phyloP scores from a whole-genome alignment of 345 rosid species.

The Pistacia integerrima region DNA sequence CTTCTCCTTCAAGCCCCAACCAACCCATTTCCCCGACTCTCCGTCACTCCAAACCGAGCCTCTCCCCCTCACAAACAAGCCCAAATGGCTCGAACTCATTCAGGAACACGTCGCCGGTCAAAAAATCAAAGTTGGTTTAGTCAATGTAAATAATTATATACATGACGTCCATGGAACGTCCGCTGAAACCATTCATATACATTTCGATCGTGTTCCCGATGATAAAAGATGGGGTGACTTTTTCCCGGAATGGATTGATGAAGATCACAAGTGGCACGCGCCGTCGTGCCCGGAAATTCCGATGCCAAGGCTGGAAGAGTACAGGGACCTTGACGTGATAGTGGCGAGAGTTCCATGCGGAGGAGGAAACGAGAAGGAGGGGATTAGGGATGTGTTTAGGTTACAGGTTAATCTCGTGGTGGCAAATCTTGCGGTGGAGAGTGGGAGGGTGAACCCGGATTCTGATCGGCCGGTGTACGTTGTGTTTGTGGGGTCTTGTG shows the following conservation, averaged over 20 bases:
- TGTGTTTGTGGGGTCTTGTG: conserved; percentile 68
- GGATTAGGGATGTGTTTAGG: conserved; percentile 65
- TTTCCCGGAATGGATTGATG: conserved; percentile 80
- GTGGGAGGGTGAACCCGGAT: conserved; percentile 26
- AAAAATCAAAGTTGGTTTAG: conserved; percentile 57
- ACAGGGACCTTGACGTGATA: conserved; percentile 57
- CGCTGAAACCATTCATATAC: conserved; percentile 32
- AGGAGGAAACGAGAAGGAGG: conserved; percentile 19
- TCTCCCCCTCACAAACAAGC: conserved; percentile 19
- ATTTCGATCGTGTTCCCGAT: conserved; percentile 36
- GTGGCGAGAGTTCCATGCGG: conserved; percentile 70
- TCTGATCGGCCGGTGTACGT: conserved; percentile 40
- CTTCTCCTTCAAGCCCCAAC: conserved; percentile 29
- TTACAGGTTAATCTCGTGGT: conserved; percentile 79
- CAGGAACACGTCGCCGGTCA: conserved; percentile 25
- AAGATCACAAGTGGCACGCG: conserved; percentile 30
- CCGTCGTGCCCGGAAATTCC: conserved; percentile 73
- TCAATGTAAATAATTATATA: conserved; percentile 35
- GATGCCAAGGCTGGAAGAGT: conserved; percentile 48
- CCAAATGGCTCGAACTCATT: conserved; percentile 46
- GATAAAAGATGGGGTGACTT: conserved; percentile 55
- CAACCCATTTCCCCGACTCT: not conserved
- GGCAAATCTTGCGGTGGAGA: conserved; percentile 65
- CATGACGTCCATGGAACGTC: conserved; percentile 23
- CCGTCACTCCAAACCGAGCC: not conserved